Conservation (phyloP, 805 yeast genomes). For the Wickerhamiella siamensis region DNA sequence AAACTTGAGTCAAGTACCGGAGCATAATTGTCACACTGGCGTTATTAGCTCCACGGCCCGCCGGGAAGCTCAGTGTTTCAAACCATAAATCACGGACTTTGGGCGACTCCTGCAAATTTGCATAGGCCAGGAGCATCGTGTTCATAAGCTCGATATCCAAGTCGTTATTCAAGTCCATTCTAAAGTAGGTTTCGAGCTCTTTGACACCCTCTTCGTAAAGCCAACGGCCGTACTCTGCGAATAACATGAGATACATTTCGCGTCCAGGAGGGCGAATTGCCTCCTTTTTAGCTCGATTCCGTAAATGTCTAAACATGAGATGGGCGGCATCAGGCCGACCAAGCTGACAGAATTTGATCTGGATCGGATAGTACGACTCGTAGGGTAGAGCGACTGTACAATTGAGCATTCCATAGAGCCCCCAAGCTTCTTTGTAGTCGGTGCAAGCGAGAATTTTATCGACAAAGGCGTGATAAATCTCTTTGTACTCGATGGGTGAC, state of each 20-base stretch:
- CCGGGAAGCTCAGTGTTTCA: conserved; percentile 40
- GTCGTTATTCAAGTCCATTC: conserved; percentile 44
- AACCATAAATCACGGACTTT: conserved; percentile 48
- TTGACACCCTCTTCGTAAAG: conserved; percentile 51
- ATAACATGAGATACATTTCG: conserved; percentile 46
- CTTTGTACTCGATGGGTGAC: conserved; percentile 22
- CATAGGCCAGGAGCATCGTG: conserved; percentile 48
- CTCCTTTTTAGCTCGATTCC: conserved; percentile 39
- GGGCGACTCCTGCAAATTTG: conserved; percentile 39
- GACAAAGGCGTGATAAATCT: conserved; percentile 31
- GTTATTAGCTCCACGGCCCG: conserved; percentile 38
- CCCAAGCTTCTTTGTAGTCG: conserved; percentile 37
- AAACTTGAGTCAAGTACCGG: conserved; percentile 40
- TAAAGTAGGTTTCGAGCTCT: conserved; percentile 47
- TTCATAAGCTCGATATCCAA: conserved; percentile 47
- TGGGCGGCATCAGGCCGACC: conserved; percentile 49
- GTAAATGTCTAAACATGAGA: conserved; percentile 45
- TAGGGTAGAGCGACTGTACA: conserved; percentile 42
- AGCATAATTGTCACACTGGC: conserved; percentile 56
- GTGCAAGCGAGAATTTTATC: conserved; percentile 30
- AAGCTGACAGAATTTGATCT: conserved; percentile 39
- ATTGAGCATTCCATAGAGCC: conserved; percentile 42
- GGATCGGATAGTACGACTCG: conserved; percentile 43
- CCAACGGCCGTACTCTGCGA: conserved; percentile 44
- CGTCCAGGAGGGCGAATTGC: conserved; percentile 37